These are phyloP conservation scores for Pouteria campechiana DNA, from an alignment of 179 eudicot genomes.

Conservation along the genomic window DNA sequence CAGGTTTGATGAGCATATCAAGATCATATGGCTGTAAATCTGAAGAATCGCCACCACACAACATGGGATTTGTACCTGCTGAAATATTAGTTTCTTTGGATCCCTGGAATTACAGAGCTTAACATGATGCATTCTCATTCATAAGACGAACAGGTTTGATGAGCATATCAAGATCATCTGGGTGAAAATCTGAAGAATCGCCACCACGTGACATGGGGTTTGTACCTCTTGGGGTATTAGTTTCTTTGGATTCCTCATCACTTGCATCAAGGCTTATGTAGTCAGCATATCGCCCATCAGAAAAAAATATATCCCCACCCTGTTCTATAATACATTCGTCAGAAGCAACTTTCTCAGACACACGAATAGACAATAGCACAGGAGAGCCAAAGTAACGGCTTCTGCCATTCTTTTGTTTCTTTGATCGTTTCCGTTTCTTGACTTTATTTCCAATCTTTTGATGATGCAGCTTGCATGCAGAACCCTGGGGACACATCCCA, in stretches of 20 bases:
- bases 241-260: conserved; percentile 37
- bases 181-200: conserved; percentile 3
- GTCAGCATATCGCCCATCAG: conserved; percentile 53
- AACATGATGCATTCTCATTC: conserved; percentile 5
- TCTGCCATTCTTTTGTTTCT: conserved; percentile 32
- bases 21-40: conserved; percentile 10
- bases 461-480: conserved; percentile 90
- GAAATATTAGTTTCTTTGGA: conserved; percentile 15
- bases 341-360: conserved; percentile 16
- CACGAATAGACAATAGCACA: conserved; percentile 11
- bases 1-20: conserved; percentile 31
- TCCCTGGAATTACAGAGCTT: no score
- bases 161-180: conserved; percentile 22
- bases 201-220: not conserved
- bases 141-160: conserved; percentile 26
- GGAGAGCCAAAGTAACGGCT: conserved; percentile 74
- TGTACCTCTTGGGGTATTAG: conserved; percentile 3
- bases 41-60: not conserved
- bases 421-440: conserved; percentile 27
- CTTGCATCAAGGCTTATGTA: conserved; percentile 51
- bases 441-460: conserved; percentile 47
- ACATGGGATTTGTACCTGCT: conserved; percentile 1
- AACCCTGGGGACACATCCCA: conserved; percentile 67
- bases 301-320: conserved; percentile 14
- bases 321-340: no score